Percentiles rank a stretch among this genome's conserved stretches.
Conservation (phyloP, 345 rosid species). For the Cardamine chenopodiifolia region DNA sequence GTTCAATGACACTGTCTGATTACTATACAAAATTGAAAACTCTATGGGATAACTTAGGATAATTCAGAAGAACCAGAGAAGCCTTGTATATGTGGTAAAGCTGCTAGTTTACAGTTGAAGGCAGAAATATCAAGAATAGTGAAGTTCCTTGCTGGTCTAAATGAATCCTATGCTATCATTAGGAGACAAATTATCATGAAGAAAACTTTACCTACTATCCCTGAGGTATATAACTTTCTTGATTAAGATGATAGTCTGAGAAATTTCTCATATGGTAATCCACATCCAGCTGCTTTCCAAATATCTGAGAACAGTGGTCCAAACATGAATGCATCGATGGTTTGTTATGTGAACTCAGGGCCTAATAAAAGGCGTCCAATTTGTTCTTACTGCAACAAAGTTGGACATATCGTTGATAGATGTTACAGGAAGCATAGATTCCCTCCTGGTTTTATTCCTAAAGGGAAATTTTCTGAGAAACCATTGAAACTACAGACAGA, state of each 20-base stretch:
- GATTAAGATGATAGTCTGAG: not conserved
- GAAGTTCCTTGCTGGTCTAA: not conserved
- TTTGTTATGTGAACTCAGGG: rapidly evolving
- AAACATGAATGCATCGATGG: no score
- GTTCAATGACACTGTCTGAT: not conserved
- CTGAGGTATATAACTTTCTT: no score
- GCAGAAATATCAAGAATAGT: not conserved
- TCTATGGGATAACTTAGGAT: not conserved
- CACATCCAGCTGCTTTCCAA: not conserved
- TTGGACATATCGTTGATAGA: no score
- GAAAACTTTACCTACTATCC: no score
- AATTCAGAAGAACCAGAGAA: not conserved
- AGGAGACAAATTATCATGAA: no score
- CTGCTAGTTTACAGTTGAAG: not conserved
- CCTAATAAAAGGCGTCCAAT: not conserved
- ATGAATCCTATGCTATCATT: no score
- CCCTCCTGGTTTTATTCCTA: no score
- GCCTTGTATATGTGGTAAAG: not conserved
- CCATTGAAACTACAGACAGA: rapidly evolving
- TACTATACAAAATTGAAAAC: not conserved
- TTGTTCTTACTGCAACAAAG: not conserved
- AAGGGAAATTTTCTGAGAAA: no score
- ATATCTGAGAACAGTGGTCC: no score
- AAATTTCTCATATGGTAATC: no score
- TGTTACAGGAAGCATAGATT: no score